A percentile compares a stretch with the other conserved stretches of the same genome.
Conservation (phyloP, 75 land plant species). For the Azolla pinnata region DNA sequence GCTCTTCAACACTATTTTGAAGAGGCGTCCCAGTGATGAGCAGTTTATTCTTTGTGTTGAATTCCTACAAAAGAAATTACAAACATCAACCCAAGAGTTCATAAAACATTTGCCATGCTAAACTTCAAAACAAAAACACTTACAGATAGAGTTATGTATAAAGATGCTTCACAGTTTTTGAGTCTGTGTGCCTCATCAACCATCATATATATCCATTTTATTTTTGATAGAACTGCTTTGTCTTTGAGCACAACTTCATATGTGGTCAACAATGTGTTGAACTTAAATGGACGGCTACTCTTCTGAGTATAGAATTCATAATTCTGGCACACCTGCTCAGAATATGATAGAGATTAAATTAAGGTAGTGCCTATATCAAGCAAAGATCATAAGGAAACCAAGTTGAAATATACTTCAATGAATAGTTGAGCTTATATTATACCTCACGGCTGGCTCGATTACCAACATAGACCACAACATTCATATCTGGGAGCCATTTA, state of each 20-base stretch:
- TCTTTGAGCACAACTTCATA: slow-evolving; percentile 96
- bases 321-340: slow-evolving; percentile 90
- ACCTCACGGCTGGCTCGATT: slow-evolving; percentile 99
- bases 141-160: slow-evolving; percentile 77
- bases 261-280: slow-evolving; percentile 80
- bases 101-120: background rate
- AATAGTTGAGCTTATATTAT: too few relatives aligned
- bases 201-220: slow-evolving; percentile 94
- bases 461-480: slow-evolving; percentile 92
- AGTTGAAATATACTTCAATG: background rate
- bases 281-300: slow-evolving; percentile 55
- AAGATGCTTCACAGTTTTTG: slow-evolving; percentile 92
- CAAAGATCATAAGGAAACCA: background rate
- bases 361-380: too few relatives aligned
- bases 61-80: slow-evolving; percentile 50
- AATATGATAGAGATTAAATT: too few relatives aligned
- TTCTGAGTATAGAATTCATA: slow-evolving; percentile 74
- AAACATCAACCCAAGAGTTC: background rate
- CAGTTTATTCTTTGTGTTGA: slow-evolving; percentile 91
- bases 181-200: slow-evolving; percentile 99
- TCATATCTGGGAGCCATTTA: slow-evolving; percentile 97
- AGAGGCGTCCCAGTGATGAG: slow-evolving; percentile 96
- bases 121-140: background rate
- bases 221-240: slow-evolving; percentile 67
- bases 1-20: slow-evolving; percentile 98